Evolutionary conservation across 2,329 filamentous ascomycete genomes (phyloP), one percentile per base, ranked within the genome.

Genomic region (Emmonsia crescens): DNA sequence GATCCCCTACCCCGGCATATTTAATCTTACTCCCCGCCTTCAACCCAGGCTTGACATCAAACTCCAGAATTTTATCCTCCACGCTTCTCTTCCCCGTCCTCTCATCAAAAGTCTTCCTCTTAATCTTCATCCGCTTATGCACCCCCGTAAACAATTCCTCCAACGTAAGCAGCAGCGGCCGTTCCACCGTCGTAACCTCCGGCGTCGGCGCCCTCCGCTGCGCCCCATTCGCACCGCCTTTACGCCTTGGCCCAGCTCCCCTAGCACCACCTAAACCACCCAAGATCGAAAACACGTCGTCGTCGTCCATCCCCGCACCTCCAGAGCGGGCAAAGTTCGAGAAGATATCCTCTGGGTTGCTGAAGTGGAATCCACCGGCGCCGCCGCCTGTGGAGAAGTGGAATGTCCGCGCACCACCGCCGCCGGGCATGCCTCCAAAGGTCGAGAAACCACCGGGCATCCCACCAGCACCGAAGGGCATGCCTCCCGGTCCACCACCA

Each of bases 1-100:
- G 92, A 75, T 99, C 94, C 12, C 94, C 94, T n/a, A 99, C 92
- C 49, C 93, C 91, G 71, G 89, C 89, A 73, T 96, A 99, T 77
- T 96, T 96, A 76, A 99, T 96, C 82, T 97, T 99, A 71, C 90
- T 96, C 36, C 94, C 94, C 69, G 95, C 92, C 78, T 97, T 96
- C 76, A 97, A 78, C 63, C 94, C 94, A 5, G 91, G 87, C 78
- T 96, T 97, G 78, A 99, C 96, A 55, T 91, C 91, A 59, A 97
- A 93, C 72, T 96, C 91, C 36, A 99, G 79, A 21, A 96, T 90
- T 70, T 92, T 89, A 69, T 99, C 94, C 64, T 92, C 89, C 2
- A 87, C 88, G 51, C 85, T 89, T 68, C 91, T 86, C 79, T 96
- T 96, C 62, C 91, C 91, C 0, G 82, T 86, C 24, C 86, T 77